Base-by-base conservation (phyloP, 371 early-diverging fungal species). In the Mortierella sp. region DNA sequence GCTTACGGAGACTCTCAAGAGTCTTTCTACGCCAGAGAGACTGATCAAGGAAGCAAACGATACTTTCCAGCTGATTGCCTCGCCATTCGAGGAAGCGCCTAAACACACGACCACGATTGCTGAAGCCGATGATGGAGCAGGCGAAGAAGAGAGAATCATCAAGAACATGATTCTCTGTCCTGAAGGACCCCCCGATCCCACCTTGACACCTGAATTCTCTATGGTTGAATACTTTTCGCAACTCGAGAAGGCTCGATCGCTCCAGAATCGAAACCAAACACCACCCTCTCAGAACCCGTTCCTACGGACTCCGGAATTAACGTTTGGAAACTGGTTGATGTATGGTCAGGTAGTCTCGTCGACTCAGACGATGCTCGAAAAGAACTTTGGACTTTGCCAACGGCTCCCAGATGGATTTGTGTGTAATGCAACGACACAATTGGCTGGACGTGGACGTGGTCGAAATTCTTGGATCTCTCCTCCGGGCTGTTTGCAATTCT, bases 401-500 rank as follows among this genome's bases (percentile, higher is more conserved):
- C 67, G 68, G 11, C 68, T 95, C 47, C 95, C 95, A 12, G 81
- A 81, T 37, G 97, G 97, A 12, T 72, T 91, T 2, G 89, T 93
- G 25, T 89, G 88, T 58, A 73, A 93, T 18, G 95, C 91, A 1
- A 84, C 90, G 7, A 82, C 87, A 28, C 96, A 97, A 77, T 69
- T 90, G 14, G 82, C 90, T 19, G 96, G 95, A 6, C 57, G 66
- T 74, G 94, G 93, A 2, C 91, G 97, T 29, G 96, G 96, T 2
- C 84, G 88, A 28, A 97, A 97, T 72, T 84, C 92, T 0, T 97
- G 98, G 98, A 89, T 97, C 4, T 95, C 96, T 26, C 95, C 94
- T 30, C 64, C 83, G 5, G 97, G 97, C 7, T 94, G 95, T 60
- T 83, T 97, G 43, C 93, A 92, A 82, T 97, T 96, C 68, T 92